Percentiles rank a stretch among this genome's conserved stretches.
These are phyloP conservation scores for Rhodosporidiobolus sp. DNA, from an alignment of 768 basidiomycete genomes.

Conservation along the genomic window DNA sequence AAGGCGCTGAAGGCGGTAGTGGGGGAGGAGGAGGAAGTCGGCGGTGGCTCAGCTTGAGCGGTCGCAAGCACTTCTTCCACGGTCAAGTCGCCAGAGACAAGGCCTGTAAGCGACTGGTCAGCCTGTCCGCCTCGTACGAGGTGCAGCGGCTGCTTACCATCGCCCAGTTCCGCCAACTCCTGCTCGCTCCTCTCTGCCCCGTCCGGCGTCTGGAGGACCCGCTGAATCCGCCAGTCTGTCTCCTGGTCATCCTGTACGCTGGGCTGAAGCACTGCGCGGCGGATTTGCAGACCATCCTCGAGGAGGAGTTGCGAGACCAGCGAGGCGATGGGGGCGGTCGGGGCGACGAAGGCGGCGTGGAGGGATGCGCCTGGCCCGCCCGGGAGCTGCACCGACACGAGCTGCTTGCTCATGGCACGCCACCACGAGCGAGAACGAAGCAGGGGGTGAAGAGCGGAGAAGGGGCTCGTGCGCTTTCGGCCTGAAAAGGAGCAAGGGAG, in stretches of 20 bases:
- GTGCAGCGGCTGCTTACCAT: conserved; percentile 53
- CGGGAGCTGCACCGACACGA: conserved; percentile 33
- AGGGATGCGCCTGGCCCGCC: conserved; percentile 9
- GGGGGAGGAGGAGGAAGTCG: conserved; percentile 56
- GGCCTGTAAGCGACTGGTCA: neutral
- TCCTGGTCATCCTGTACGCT: neutral
- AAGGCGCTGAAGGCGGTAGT: conserved; percentile 63
- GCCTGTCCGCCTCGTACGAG: neutral
- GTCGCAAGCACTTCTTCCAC: conserved; percentile 30
- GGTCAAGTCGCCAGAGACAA: conserved; percentile 6
- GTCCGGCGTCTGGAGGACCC: conserved; percentile 9
- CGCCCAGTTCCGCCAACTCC: conserved; percentile 63
- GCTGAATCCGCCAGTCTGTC: conserved; percentile 38
- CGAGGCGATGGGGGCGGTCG: conserved; percentile 2
- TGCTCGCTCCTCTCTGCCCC: conserved; percentile 64
- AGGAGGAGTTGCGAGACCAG: conserved; percentile 26
- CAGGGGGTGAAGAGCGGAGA: neutral
- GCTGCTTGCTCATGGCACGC: conserved; percentile 26
- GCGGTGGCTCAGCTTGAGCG: conserved; percentile 57
- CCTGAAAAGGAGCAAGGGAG: neutral
- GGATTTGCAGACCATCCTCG: conserved; percentile 39
- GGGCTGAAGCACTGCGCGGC: conserved; percentile 15
- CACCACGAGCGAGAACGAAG: neutral
- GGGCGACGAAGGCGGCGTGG: conserved; percentile 26
- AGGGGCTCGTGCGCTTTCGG: neutral